Evolutionary conservation across 2,329 filamentous ascomycete genomes (phyloP).

Genomic region (Cladosporium sp.): DNA sequence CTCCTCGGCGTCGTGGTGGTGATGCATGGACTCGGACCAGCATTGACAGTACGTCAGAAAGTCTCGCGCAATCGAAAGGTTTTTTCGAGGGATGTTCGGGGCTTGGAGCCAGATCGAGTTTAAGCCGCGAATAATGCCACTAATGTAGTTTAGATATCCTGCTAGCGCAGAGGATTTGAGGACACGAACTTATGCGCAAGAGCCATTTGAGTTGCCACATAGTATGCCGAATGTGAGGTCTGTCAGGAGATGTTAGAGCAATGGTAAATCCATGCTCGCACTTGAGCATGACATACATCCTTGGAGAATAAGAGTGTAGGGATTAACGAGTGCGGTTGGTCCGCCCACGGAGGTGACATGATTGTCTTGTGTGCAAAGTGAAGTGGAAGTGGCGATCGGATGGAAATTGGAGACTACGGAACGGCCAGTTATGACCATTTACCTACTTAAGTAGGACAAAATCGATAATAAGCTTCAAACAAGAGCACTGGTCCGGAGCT

Average conservation of each 20-base stretch:
- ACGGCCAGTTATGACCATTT: too few species aligned
- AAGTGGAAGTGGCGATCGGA: too few species aligned
- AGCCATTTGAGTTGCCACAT: conserved; percentile 34
- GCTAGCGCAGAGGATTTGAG: too few species aligned
- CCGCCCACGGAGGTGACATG: conserved; percentile 25
- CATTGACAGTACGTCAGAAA: conserved; percentile 31
- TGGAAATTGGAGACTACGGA: too few species aligned
- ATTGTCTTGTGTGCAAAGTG: too few species aligned
- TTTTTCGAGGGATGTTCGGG: conserved; percentile 20
- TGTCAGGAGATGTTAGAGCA: conserved; percentile 14
- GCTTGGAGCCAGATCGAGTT: conserved; percentile 35
- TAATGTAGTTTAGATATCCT: too few species aligned
- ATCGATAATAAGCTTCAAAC: too few species aligned
- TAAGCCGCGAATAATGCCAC: conserved; percentile 32
- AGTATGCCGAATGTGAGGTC: conserved; percentile 31
- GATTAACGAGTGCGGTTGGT: conserved; percentile 26
- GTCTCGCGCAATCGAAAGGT: conserved; percentile 21
- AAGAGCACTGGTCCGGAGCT: too few species aligned
- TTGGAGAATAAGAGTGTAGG: conserved; percentile 24
- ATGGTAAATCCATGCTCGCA: conserved; percentile 11
- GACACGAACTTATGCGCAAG: conserved; percentile 29
- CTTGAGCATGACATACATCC: conserved; percentile 20
- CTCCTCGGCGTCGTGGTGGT: conserved; percentile 34
- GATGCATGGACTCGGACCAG: conserved; percentile 30
- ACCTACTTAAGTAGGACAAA: too few species aligned